These are phyloP conservation scores for Penicillium paxilli DNA, from an alignment of 495 filamentous ascomycete species.

Conservation along the genomic window DNA sequence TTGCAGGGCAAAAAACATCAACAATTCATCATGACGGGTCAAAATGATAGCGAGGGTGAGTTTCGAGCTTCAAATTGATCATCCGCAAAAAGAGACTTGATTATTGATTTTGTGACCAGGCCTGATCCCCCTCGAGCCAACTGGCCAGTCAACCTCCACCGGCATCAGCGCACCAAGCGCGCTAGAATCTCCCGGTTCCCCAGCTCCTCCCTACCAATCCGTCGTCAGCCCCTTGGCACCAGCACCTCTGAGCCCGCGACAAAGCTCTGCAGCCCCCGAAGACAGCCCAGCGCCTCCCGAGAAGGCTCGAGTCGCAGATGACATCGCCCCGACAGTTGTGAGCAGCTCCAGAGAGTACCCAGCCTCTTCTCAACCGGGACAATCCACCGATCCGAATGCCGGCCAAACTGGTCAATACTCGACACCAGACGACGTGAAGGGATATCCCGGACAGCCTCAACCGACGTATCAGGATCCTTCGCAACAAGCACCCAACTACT, in stretches of 20 bases:
- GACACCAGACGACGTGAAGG: slow-evolving; percentile 10
- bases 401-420: neutral
- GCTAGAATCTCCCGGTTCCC: neutral
- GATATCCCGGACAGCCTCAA: slow-evolving; percentile 20
- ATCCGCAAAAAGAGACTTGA: neutral
- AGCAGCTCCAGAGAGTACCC: neutral
- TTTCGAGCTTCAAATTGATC: neutral
- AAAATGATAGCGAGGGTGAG: slow-evolving; percentile 9
- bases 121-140: neutral
- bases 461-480: neutral
- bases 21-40: neutral
- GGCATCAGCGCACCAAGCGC: neutral
- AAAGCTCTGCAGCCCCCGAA: neutral
- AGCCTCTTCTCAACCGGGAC: slow-evolving; percentile 3
- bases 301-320: slow-evolving; percentile 1
- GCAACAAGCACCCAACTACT: slow-evolving; percentile 1
- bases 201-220: neutral
- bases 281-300: neutral
- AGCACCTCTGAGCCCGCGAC: neutral
- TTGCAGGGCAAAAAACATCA: neutral
- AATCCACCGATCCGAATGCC: slow-evolving; percentile 2
- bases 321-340: neutral
- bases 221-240: neutral
- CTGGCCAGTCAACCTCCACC: neutral
- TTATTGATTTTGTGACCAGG: neutral